These are phyloP conservation scores for Cubamyces lactineus DNA, from an alignment of 768 basidiomycete species.

Conservation along the genomic window DNA sequence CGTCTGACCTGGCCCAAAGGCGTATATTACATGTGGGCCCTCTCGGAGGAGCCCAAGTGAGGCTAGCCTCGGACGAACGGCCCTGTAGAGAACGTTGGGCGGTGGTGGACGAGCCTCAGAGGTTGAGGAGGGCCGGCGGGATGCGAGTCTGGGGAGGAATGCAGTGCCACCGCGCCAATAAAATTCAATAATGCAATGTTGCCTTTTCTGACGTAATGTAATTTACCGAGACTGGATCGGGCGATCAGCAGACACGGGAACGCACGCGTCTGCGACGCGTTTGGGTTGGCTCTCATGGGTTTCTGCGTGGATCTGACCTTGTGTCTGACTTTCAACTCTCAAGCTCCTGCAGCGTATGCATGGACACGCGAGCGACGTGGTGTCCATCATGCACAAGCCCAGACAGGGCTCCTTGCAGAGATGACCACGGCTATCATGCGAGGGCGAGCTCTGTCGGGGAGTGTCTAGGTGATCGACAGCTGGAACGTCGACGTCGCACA, in stretches of 20 bases:
- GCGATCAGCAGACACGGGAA: constrained; percentile 18
- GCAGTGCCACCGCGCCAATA: constrained; percentile 9
- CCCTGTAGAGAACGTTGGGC: too few species aligned
- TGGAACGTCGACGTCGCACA: constrained; percentile 4
- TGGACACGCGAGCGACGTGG: not conserved
- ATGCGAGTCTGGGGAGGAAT: not conserved
- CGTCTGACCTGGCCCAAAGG: constrained; percentile 40
- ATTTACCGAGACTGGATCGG: constrained; percentile 9
- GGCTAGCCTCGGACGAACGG: not conserved
- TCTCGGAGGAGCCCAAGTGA: constrained; percentile 43
- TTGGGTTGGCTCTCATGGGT: constrained; percentile 4
- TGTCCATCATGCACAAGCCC: constrained; percentile 3
- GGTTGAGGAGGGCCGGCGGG: not conserved
- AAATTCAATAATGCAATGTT: constrained; percentile 10
- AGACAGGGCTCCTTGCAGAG: not conserved
- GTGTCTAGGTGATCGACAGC: constrained; percentile 19
- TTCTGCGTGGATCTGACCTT: not conserved
- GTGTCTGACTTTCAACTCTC: constrained; percentile 21
- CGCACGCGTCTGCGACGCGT: not conserved
- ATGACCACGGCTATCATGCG: constrained; percentile 12
- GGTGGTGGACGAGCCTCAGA: too few species aligned
- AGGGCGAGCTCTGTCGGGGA: constrained; percentile 1
- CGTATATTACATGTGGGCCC: constrained; percentile 89
- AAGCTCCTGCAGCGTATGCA: constrained; percentile 14
- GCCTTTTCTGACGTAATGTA: constrained; percentile 22